Evolutionary conservation across 2,329 filamentous ascomycete genomes (phyloP).

Genomic region (Cordyceps militaris): DNA sequence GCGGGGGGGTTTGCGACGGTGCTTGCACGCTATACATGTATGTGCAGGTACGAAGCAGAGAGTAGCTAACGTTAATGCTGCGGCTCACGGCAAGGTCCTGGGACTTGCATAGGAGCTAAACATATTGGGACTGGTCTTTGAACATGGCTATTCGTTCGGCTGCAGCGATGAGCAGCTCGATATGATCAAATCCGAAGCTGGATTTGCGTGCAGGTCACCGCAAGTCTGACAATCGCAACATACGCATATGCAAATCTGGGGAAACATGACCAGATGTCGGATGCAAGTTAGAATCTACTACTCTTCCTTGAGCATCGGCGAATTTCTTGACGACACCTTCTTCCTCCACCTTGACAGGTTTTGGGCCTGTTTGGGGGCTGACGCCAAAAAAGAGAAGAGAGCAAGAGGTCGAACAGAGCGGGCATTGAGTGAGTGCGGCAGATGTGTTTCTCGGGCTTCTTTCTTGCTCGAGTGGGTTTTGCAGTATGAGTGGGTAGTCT

Average conservation of each 20-base stretch:
- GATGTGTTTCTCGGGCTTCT: neutral
- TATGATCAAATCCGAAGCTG: conserved; percentile 6
- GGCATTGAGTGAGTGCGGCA: conserved; percentile 3
- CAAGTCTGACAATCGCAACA: neutral
- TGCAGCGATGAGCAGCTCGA: conserved; percentile 3
- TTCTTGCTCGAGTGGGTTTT: conserved; percentile 3
- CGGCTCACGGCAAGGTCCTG: conserved; percentile 10
- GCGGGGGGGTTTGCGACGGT: conserved; percentile 6
- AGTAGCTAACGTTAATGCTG: conserved; percentile 1
- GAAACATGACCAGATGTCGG: neutral
- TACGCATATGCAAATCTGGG: neutral
- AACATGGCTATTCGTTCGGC: neutral
- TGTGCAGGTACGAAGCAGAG: conserved; percentile 2
- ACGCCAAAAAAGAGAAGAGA: neutral
- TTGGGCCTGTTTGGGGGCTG: neutral
- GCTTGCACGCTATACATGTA: neutral
- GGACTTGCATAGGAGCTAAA: neutral
- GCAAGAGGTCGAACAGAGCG: neutral
- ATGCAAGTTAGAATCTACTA: neutral
- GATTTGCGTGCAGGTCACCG: conserved; percentile 7
- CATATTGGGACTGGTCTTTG: conserved; percentile 3
- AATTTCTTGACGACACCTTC: neutral
- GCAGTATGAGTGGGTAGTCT: conserved; percentile 2
- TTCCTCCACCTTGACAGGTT: neutral
- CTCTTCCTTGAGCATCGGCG: neutral